Evolutionary conservation across 352 stramenopile species (phyloP).

Genomic region (Blastocystis sp.): DNA sequence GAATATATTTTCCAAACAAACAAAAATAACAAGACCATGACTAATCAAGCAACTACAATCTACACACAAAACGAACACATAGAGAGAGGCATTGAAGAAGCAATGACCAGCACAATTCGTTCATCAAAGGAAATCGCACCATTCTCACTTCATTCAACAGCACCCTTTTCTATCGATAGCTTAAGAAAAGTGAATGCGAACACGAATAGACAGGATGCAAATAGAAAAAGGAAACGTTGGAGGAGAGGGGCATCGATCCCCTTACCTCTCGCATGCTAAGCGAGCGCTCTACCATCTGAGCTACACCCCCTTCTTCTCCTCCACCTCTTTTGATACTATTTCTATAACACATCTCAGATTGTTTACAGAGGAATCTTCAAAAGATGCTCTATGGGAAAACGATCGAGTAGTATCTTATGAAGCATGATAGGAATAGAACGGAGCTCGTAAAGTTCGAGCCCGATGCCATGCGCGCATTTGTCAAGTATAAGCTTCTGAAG

Average conservation of each 20-base stretch:
- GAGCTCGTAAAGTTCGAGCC: slow-evolving; percentile 48
- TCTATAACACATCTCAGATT: not conserved
- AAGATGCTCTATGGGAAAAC: slow-evolving; percentile 51
- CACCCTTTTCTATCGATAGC: too few species aligned
- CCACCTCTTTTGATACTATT: not conserved
- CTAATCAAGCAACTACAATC: too few species aligned
- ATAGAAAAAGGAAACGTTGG: not conserved
- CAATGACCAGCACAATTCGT: too few species aligned
- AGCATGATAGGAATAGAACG: not conserved
- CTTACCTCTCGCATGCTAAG: slow-evolving; percentile 57
- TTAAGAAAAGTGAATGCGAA: too few species aligned
- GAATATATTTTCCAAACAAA: too few species aligned
- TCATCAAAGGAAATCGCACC: too few species aligned
- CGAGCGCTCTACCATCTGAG: slow-evolving; percentile 57
- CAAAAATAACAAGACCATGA: too few species aligned
- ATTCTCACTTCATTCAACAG: too few species aligned
- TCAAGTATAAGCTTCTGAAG: slow-evolving; percentile 49
- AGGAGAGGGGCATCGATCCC: slow-evolving; percentile 56
- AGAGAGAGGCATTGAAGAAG: too few species aligned
- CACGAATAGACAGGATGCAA: not conserved
- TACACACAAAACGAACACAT: too few species aligned
- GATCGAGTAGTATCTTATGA: slow-evolving; percentile 1
- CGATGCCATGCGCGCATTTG: slow-evolving; percentile 32
- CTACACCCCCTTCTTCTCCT: slow-evolving; percentile 14
- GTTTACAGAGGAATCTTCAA: not conserved